Conservation (phyloP, 2,329 filamentous ascomycete species). For the Xylariaceae sp. region DNA sequence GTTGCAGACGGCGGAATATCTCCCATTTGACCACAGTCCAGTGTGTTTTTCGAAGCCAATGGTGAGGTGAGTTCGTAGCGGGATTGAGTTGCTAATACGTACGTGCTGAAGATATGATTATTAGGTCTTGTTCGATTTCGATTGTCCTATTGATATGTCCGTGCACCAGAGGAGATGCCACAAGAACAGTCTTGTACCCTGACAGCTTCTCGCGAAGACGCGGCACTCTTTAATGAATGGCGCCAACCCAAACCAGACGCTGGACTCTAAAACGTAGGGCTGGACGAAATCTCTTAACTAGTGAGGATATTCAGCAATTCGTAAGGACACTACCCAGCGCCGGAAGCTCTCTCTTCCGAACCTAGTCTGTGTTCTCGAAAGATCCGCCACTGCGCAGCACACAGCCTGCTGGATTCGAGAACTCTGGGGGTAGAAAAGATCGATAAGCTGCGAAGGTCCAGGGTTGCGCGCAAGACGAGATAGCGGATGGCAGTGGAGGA, state of each 20-base stretch:
- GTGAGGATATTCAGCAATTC: constrained; percentile 7
- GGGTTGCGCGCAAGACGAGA: constrained; percentile 9
- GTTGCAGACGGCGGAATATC: constrained; percentile 42
- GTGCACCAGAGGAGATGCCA: constrained; percentile 4
- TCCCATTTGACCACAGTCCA: constrained; percentile 42
- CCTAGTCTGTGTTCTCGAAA: constrained; percentile 8
- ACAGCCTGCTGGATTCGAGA: constrained; percentile 1
- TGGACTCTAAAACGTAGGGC: not conserved
- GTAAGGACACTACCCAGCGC: not conserved
- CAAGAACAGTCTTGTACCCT: constrained; percentile 7
- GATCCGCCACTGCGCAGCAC: constrained; percentile 28
- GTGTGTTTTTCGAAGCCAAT: not conserved
- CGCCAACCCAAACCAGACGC: not conserved
- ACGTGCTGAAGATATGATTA: constrained; percentile 7
- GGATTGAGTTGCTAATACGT: constrained; percentile 10
- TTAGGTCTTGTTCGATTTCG: constrained; percentile 4
- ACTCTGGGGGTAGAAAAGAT: constrained; percentile 17
- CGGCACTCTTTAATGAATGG: not conserved
- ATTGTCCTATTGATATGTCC: constrained; percentile 6
- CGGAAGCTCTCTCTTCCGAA: constrained; percentile 12
- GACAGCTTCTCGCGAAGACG: not conserved
- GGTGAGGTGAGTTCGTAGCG: constrained; percentile 3
- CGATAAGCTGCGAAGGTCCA: constrained; percentile 22
- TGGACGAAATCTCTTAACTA: not conserved
- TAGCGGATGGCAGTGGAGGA: constrained; percentile 11